A percentile compares a stretch with the other conserved stretches of the same genome.
phyloP scores from a whole-genome alignment of 2,329 filamentous ascomycete genomes.

The Penicillium sp. region DNA sequence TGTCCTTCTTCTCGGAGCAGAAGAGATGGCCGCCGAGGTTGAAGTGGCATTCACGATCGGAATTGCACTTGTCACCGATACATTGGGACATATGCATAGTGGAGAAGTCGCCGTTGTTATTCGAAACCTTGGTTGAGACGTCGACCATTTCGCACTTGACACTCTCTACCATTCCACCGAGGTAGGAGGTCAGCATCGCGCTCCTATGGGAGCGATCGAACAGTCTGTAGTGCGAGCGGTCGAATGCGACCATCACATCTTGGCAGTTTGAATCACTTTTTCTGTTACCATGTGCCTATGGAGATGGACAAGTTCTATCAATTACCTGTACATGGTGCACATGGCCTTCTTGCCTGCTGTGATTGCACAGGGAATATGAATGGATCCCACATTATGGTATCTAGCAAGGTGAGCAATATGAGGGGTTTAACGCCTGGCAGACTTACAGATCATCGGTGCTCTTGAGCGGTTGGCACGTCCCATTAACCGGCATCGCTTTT shows the following conservation, averaged over 20 bases:
- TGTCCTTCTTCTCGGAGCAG: not conserved
- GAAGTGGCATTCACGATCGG: not conserved
- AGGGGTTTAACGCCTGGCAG: not conserved
- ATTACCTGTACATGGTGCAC: not conserved
- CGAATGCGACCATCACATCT: not conserved
- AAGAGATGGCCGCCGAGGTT: not conserved
- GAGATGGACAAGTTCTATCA: not conserved
- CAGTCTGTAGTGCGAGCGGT: not conserved
- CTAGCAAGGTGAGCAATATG: not conserved
- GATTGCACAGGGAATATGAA: not conserved
- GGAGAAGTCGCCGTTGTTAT: not conserved
- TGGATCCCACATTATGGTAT: not conserved
- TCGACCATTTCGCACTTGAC: not conserved
- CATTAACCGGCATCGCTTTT: not conserved
- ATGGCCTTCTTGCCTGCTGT: not conserved
- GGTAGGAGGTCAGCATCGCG: not conserved
- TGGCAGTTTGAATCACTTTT: not conserved
- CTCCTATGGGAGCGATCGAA: not conserved
- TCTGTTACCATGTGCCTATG: not conserved
- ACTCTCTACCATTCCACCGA: not conserved
- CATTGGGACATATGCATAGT: not conserved
- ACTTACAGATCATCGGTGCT: not conserved
- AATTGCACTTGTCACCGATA: not conserved
- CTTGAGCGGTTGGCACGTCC: not conserved
- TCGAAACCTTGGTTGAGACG: not conserved